Percentiles rank a stretch among this genome's conserved stretches.
These are phyloP conservation scores for Luzula sylvatica DNA, from an alignment of 176 grass and related monocot genomes.

Conservation along the genomic window DNA sequence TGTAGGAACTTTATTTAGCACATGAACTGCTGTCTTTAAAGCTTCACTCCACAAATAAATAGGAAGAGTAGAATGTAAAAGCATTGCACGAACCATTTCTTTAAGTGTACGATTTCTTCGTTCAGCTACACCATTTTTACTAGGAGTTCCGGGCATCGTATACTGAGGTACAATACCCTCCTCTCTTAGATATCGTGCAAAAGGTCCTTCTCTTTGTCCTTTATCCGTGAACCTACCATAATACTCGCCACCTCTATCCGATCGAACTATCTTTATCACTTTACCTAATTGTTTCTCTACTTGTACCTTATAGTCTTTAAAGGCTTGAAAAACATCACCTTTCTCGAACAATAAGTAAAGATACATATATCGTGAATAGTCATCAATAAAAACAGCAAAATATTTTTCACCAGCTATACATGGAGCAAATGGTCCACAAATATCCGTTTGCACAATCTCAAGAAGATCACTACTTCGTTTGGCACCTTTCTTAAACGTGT, in stretches of 20 bases:
- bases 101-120: constrained; percentile 4
- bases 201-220: background rate
- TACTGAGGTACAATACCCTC: constrained; percentile 14
- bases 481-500: background rate
- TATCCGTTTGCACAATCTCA: constrained; percentile 14
- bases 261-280: background rate
- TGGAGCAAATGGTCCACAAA: background rate
- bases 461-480: background rate
- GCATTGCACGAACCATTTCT: constrained; percentile 7
- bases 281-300: background rate
- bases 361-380: constrained; percentile 12
- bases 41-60: background rate
- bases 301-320: background rate
- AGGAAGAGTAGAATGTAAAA: background rate
- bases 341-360: background rate
- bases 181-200: constrained; percentile 6
- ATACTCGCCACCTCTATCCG: constrained; percentile 13
- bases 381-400: background rate
- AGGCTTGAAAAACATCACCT: background rate
- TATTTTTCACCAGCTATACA: background rate
- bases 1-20: constrained; percentile 2
- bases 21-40: background rate
- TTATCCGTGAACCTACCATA: background rate
- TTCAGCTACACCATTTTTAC: constrained; percentile 1
- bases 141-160: background rate